Conservation (phyloP, 2,329 filamentous ascomycete genomes). For the Raffaelea ambrosiae region DNA sequence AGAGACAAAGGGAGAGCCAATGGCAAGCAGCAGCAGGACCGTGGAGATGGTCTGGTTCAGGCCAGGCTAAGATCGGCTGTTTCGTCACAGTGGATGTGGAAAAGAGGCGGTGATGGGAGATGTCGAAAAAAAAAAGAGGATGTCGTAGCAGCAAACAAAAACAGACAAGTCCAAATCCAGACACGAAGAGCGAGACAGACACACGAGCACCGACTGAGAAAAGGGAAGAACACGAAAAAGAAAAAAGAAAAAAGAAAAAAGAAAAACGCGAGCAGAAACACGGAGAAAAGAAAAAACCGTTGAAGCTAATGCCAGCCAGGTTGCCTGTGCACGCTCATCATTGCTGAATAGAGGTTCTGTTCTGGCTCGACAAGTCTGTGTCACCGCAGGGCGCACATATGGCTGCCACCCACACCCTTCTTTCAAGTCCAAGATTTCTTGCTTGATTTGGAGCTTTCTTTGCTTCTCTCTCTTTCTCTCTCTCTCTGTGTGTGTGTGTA, state of each 20-base stretch:
- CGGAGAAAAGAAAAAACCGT: not conserved
- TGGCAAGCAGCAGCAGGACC: too few species aligned
- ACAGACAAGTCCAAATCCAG: too few species aligned
- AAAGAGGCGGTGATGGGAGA: not conserved
- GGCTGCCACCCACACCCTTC: not conserved
- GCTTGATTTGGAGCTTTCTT: not conserved
- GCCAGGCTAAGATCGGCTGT: too few species aligned
- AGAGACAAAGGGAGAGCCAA: too few species aligned
- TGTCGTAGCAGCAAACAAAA: too few species aligned
- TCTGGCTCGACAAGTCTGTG: not conserved
- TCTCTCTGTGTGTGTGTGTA: too few species aligned
- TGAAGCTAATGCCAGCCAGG: not conserved
- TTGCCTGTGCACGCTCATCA: not conserved
- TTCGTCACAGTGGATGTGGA: too few species aligned
- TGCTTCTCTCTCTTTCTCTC: not conserved
- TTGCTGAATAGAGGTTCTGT: not conserved
- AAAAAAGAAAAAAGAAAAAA: not conserved
- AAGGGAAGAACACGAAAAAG: too few species aligned
- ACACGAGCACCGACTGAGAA: too few species aligned
- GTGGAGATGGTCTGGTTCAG: too few species aligned
- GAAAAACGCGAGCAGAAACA: not conserved
- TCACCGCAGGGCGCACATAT: not conserved
- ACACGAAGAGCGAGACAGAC: not conserved
- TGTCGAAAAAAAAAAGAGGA: not conserved
- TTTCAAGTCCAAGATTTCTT: too few species aligned